Percentiles rank a stretch among this genome's conserved stretches.
Conservation (phyloP, 768 basidiomycete species). For the Tremella mesenterica region DNA sequence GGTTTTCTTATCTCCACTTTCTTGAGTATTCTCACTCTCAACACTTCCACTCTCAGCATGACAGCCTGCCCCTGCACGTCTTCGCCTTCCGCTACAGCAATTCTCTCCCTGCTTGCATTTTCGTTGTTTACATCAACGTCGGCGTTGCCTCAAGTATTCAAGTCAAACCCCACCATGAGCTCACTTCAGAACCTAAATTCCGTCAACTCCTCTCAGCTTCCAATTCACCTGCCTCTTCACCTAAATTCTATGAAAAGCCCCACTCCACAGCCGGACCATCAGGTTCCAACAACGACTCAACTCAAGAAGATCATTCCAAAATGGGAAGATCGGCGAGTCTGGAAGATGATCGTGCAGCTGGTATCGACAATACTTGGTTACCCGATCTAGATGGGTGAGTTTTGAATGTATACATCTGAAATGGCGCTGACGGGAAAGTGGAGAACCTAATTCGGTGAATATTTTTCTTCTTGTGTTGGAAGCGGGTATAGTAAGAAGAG, state of each 20-base stretch:
- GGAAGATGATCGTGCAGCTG: not conserved
- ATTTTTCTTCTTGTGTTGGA: not conserved
- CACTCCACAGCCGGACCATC: too few relatives aligned
- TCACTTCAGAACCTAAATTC: not conserved
- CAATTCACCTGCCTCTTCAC: not conserved
- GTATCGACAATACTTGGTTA: slow-evolving; percentile 23
- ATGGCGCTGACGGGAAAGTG: slow-evolving; percentile 32
- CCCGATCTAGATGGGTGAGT: slow-evolving; percentile 27
- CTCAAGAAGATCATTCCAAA: too few relatives aligned
- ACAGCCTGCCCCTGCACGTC: too few relatives aligned
- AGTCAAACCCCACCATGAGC: too few relatives aligned
- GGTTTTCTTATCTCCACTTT: too few relatives aligned
- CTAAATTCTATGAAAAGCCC: not conserved
- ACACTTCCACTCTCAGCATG: too few relatives aligned
- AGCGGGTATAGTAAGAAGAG: not conserved
- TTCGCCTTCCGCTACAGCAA: too few relatives aligned
- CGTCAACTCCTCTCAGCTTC: not conserved
- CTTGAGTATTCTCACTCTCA: not conserved
- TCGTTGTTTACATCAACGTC: not conserved
- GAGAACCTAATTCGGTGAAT: slow-evolving; percentile 30
- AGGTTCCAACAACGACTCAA: too few relatives aligned
- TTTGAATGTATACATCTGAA: too few relatives aligned
- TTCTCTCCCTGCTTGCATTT: too few relatives aligned
- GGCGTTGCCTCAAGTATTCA: too few relatives aligned
- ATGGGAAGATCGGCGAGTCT: not conserved